Evolutionary conservation across 371 early-diverging fungal genomes (phyloP), one percentile per base, ranked within the genome.

Genomic region (Rhizopus arrhizus): DNA sequence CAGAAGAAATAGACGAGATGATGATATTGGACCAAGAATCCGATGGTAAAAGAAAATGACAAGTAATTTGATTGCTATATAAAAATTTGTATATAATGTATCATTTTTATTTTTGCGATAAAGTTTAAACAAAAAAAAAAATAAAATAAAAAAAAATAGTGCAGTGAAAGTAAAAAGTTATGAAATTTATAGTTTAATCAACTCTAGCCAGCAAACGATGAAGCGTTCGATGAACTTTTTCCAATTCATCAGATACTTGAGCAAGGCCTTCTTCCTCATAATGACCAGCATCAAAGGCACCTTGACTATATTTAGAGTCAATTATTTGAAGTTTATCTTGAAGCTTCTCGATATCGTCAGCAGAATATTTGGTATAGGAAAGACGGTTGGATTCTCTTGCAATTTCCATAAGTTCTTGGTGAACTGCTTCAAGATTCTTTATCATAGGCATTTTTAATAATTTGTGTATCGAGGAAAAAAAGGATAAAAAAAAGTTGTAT

Each of bases 201-300:
- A 68, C 59, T 38, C 72, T 69, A 46, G 61, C 43, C 7, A 72
- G 65, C 73, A 75, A 67, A 15, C 50, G 38, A 36, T 61, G 64
- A 11, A 75, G 62, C 12, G 64, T 75, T 3, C 56, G 61, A 32
- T 75, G 76, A 29, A 75, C 62, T 46, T 62, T 67, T 62, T 69
- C 68, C 9, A 75, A 51, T 36, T 69, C 78, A 47, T 70, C 53
- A 8, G 68, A 57, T 12, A 79, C 70, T 48, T 75, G 74, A 38
- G 76, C 74, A 48, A 68, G 70, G 16, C 79, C 79, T 40, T 69
- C 66, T 34, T 70, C 64, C 53, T 79, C 79, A 52, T 79, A 79
- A 31, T 63, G 69, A 33, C 70, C 70, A 32, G 40, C 56, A 12
- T 56, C 53, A 43, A 68, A 69, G 32, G 59, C 49, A 11, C 66